Evolutionary conservation across 345 rosid genomes (phyloP).

Genomic region (Adansonia digitata): DNA sequence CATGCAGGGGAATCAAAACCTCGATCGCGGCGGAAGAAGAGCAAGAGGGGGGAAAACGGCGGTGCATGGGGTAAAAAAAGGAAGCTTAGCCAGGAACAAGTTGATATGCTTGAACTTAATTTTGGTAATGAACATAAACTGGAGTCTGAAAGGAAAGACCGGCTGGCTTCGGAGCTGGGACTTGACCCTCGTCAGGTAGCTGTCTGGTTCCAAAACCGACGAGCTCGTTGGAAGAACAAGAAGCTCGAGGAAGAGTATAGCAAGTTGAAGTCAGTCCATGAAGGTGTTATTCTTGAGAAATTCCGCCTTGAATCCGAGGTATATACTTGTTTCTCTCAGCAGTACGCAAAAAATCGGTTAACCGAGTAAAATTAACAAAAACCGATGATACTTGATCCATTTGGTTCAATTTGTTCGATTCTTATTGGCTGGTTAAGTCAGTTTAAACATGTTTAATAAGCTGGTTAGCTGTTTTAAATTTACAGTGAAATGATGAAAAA

Average conservation of each 20-base stretch:
- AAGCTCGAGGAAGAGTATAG: conserved; percentile 78
- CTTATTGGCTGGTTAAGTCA: no score
- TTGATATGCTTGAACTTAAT: conserved; percentile 51
- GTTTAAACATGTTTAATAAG: no score
- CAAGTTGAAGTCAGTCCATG: conserved; percentile 47
- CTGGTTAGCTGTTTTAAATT: no score
- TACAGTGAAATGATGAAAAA: no score
- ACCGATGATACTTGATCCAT: no score
- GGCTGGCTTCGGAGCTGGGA: conserved; percentile 70
- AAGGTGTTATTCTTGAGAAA: conserved; percentile 45
- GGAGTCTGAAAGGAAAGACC: conserved; percentile 78
- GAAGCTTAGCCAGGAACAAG: conserved; percentile 66
- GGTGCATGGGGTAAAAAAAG: conserved; percentile 47
- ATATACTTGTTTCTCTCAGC: neutral
- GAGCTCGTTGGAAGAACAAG: conserved; percentile 93
- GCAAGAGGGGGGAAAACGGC: conserved; percentile 35
- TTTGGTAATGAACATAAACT: conserved; percentile 76
- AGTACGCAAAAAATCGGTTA: no score
- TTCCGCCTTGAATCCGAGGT: conserved; percentile 79
- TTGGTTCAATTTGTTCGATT: no score
- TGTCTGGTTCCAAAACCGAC: conserved; percentile 94
- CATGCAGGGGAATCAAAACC: conserved; percentile 50
- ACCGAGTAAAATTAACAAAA: no score
- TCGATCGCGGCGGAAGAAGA: conserved; percentile 56
- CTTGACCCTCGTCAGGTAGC: conserved; percentile 94